Conservation (phyloP, 176 grass and related monocot genomes). For the Rhynchospora breviuscula region DNA sequence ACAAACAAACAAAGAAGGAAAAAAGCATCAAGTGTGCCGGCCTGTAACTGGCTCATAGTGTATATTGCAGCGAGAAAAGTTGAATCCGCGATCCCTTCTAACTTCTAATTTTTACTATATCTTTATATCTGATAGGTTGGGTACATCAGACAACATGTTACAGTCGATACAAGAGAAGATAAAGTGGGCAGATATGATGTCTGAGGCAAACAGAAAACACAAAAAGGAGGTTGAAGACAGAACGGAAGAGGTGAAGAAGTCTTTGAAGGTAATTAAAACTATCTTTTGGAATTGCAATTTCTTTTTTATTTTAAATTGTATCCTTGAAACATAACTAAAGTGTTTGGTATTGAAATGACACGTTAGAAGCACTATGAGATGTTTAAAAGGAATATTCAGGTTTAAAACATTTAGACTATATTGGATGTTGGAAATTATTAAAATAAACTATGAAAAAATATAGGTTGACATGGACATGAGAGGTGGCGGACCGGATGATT, state of each 20-base stretch:
- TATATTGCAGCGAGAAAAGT: neutral
- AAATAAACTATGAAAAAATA: conserved; percentile 23
- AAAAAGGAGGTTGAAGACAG: conserved; percentile 91
- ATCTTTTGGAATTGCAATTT: conserved; percentile 1
- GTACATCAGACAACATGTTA: conserved; percentile 76
- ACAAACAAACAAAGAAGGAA: neutral
- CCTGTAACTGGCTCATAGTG: neutral
- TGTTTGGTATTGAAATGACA: neutral
- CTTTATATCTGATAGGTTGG: conserved; percentile 43
- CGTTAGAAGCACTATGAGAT: neutral
- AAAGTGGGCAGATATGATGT: conserved; percentile 94
- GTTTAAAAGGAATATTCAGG: neutral
- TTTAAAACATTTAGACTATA: neutral
- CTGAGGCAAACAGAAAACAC: conserved; percentile 74
- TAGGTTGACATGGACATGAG: conserved; percentile 86
- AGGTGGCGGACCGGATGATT: conserved; percentile 52
- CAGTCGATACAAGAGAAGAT: conserved; percentile 99
- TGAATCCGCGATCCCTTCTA: neutral
- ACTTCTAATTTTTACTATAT: conserved; percentile 18
- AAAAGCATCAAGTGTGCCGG: neutral
- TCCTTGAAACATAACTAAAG: neutral
- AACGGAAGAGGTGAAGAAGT: conserved; percentile 94
- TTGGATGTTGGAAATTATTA: neutral
- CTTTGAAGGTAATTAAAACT: conserved; percentile 76
- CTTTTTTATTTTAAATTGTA: conserved; percentile 11